Evolutionary conservation across 495 filamentous ascomycete genomes (phyloP).

Genomic region (Hyaloscypha bicolor): DNA sequence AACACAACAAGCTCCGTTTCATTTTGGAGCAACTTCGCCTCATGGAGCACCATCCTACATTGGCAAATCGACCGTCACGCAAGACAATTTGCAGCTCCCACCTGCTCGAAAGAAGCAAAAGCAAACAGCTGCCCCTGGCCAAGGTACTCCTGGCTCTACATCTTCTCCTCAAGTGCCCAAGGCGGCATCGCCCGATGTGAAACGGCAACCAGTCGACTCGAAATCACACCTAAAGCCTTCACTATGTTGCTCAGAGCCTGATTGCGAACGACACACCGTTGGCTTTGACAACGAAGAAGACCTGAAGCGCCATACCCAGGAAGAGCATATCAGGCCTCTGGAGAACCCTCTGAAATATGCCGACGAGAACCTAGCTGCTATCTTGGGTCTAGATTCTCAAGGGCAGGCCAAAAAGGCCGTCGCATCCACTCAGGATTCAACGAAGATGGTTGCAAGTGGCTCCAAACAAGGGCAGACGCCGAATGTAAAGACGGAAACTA

Average conservation of each 20-base stretch:
- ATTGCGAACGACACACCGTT: slow-evolving; percentile 34
- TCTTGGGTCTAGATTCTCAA: slow-evolving; percentile 49
- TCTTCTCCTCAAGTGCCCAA: slow-evolving; percentile 53
- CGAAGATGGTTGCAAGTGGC: slow-evolving; percentile 28
- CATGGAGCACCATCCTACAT: slow-evolving; percentile 67
- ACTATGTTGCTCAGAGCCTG: slow-evolving; percentile 28
- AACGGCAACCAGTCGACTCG: slow-evolving; percentile 42
- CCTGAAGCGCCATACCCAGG: slow-evolving; percentile 49
- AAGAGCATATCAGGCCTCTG: slow-evolving; percentile 56
- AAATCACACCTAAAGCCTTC: slow-evolving; percentile 39
- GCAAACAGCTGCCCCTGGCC: slow-evolving; percentile 31
- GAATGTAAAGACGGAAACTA: slow-evolving; percentile 36
- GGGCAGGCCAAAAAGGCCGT: slow-evolving; percentile 39
- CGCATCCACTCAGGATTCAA: not conserved
- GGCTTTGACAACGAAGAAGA: slow-evolving; percentile 59
- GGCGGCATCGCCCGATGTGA: slow-evolving; percentile 45
- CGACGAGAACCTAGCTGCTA: slow-evolving; percentile 45
- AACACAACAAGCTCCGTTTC: slow-evolving; percentile 64
- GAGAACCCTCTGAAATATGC: slow-evolving; percentile 55
- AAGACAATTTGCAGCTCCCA: slow-evolving; percentile 54
- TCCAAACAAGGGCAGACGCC: slow-evolving; percentile 49
- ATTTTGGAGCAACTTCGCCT: slow-evolving; percentile 64
- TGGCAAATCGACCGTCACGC: slow-evolving; percentile 45
- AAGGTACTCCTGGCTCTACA: slow-evolving; percentile 32
- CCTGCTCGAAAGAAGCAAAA: slow-evolving; percentile 58